phyloP scores from a whole-genome alignment of 2,329 filamentous ascomycete species.

The Aspergillus sp. region DNA sequence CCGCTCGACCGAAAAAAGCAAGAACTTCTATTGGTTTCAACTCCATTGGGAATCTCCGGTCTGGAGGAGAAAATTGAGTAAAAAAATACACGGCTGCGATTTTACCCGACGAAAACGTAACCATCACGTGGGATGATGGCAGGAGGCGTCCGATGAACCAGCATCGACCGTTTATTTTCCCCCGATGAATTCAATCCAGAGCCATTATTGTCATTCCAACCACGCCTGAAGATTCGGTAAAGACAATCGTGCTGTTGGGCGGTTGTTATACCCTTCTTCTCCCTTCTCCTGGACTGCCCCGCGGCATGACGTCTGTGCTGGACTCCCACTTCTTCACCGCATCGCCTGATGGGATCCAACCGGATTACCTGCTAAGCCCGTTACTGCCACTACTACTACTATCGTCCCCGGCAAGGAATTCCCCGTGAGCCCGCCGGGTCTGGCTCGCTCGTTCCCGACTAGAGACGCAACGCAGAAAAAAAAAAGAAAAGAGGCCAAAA shows the following conservation, averaged over 20 bases:
- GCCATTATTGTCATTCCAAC: background rate
- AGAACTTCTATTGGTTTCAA: too few relatives aligned
- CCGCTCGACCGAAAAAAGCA: background rate
- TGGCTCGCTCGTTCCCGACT: conserved; percentile 12
- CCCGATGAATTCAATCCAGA: background rate
- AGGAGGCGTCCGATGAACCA: background rate
- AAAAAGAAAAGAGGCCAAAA: background rate
- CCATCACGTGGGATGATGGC: conserved; percentile 15
- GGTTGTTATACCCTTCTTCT: background rate
- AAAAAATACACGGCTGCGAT: conserved; percentile 10
- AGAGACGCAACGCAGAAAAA: background rate
- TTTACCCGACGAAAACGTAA: conserved; percentile 23
- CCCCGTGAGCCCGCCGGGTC: conserved; percentile 19
- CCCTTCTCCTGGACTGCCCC: conserved; percentile 13
- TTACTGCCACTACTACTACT: conserved; percentile 5
- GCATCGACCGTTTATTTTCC: background rate
- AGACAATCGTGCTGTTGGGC: background rate
- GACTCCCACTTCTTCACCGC: conserved; percentile 21
- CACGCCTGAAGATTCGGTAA: background rate
- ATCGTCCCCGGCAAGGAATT: conserved; percentile 4
- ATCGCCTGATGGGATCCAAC: conserved; percentile 21
- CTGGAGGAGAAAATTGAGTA: background rate
- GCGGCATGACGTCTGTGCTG: conserved; percentile 23
- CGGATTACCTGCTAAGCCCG: conserved; percentile 12
- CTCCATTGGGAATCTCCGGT: background rate